phyloP scores from a whole-genome alignment of 73 alveolate genomes.

The Paramecium octaurelia region DNA sequence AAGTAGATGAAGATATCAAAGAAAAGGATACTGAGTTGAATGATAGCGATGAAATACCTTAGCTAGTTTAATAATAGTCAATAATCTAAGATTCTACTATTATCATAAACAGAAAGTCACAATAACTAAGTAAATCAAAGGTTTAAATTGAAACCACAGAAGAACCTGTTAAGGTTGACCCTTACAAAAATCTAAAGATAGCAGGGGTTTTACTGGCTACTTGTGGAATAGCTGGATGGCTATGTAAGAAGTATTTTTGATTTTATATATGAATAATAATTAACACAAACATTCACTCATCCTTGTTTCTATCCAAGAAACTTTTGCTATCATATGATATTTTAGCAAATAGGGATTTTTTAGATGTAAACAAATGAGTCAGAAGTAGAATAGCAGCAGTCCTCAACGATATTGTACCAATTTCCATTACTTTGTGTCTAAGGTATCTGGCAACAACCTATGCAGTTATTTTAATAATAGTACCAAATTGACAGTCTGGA shows the following conservation, averaged over 20 bases:
- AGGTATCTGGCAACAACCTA: slow-evolving; percentile 29
- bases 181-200: neutral
- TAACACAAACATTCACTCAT: neutral
- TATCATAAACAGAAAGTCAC: neutral
- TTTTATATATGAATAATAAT: neutral
- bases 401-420: neutral
- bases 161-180: neutral
- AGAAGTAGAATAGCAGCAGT: slow-evolving; percentile 9
- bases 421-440: slow-evolving; percentile 33
- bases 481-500: slow-evolving; percentile 26
- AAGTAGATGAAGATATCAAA: neutral
- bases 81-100: neutral
- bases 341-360: neutral
- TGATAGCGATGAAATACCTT: neutral
- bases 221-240: neutral
- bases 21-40: neutral
- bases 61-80: neutral
- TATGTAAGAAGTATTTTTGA: neutral
- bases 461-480: neutral
- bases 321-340: slow-evolving; percentile 27
- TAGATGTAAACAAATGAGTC: slow-evolving; percentile 14
- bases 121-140: neutral
- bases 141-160: neutral
- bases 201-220: neutral
- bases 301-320: slow-evolving; percentile 27